Base-by-base conservation (phyloP, 140 eudicot species). In the Erigeron philadelphicus region DNA sequence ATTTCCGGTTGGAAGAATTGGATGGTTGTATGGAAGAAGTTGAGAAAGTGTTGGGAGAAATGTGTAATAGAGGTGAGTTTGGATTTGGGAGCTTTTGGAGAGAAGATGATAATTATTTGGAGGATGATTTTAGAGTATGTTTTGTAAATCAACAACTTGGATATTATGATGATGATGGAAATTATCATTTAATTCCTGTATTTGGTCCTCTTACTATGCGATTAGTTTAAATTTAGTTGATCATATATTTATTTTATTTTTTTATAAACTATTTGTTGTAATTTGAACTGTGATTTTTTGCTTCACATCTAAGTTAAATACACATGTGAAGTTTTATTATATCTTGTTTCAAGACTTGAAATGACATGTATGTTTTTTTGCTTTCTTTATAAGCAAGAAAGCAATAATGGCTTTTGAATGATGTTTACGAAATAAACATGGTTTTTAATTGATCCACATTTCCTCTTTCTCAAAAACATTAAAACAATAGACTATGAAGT, bases 61-160 rank as follows among this genome's bases (percentile, higher is more conserved):
- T 91, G 77, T 74, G 83, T 21, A 10, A 47, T 43, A 79, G 67
- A 45, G 95, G 95, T 56, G 96, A 86, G 82, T 86, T 92, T 86
- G 86, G 84, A 58, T 88, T 92, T 72, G 98, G 98, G 50, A 92
- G 96, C 75, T 88, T 92, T 78, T 88, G 95, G 95, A 82, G 79
- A 61, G 85, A 84, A 21, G 86, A 79, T 46, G 70, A 79, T 45
- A 11, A 78, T 41, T 21, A 66, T 68, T 50, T 76, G 15, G 76
- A 63, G 31, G 77, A 72, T 72, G 59, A 77, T 56, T 57, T 65
- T 65, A 25, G 70, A 65, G 6, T 56, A 57, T 72, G 81, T 77
- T 77, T 77, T 77, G 81, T 77, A 77, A 72, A 77, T 31, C 81
- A 77, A 50, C 78, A 72, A 71, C 74, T 56, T 47, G 81, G 78